Base-by-base conservation (phyloP, 2,329 filamentous ascomycete species). In the Thielaviopsis euricoi region DNA sequence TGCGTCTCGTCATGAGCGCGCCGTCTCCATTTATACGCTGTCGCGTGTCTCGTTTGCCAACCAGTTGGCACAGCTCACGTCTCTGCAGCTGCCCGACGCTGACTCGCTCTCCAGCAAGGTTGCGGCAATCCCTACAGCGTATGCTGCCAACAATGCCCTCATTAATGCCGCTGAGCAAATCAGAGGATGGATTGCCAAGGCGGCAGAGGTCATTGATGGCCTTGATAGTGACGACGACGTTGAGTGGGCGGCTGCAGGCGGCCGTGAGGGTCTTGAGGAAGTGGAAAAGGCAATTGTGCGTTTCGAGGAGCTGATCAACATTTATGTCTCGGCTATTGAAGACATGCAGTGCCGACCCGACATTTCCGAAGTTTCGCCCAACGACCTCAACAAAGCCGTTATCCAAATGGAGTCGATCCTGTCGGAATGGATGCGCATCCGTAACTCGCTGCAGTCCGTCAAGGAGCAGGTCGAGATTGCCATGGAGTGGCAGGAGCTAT, bases 401-500 rank as follows among this genome's bases (percentile, higher is more conserved):
- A 76, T 80, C 12, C 89, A 95, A 71, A 95, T 97, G 86, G 91
- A 97, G 65, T 76, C 77, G 21, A 93, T 95, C 60, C 74, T 95
- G 61, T 76, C 77, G 40, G 87, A 90, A 65, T 98, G 93, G 93
- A 77, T 82, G 51, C 82, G 83, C 63, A 91, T 96, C 65, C 86
- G 89, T 65, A 76, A 74, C 49, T 85, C 86, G 1, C 73, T 98
- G 55, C 86, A 85, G 62, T 83, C 73, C 25, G 86, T 95, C 58
- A 95, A 95, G 68, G 80, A 80, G 53, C 91, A 97, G 67, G 91
- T 98, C 19, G 93, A 97, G 70, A 83, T 95, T 60, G 93, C 93
- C 52, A 95, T 97, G 89, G 93, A 98, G 67, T 98, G 91, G 91
- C 90, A 96, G 69, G 90, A 97, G 71, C 76, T 98, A 40, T 97